Base-by-base conservation (phyloP, 768 basidiomycete genomes). In the Suillus plorans region DNA sequence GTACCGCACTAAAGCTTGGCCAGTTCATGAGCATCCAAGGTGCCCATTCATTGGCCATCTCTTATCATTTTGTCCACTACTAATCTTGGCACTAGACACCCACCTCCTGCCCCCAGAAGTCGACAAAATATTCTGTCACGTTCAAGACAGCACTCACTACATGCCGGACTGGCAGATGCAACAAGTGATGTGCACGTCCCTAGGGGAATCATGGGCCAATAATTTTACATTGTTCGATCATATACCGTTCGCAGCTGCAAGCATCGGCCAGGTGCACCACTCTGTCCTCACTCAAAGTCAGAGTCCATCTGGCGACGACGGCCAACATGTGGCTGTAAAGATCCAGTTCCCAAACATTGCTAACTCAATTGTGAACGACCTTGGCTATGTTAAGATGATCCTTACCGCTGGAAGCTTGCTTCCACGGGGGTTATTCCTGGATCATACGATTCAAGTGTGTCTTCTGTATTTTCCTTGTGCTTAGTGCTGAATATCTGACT, bases 81-180 rank as follows among this genome's bases (percentile, higher is more conserved):
- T 59, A 18, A 61, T 20, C 16, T 16, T 22, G 41, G 41, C 20
- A 28, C 10, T 56, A 98, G 97, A 99, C 75, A 92, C 94, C 0
- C 90, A 97, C 67, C 79, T 92, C 44, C 81, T 99, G 2, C 93
- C 96, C 0, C 85, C 91, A 0, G 94, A 97, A 68, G 77, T 98
- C 4, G 95, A 98, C 71, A 84, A 86, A 62, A 90, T 99, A 37
- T 89, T 99, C 69, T 86, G 94, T 60, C 82, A 90, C 36, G 96
- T 99, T 0, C 97, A 99, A 73, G 93, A 97, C 68, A 88, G 90
- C 69, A 97, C 97, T 1, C 94, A 99, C 76, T 98, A 98, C 74
- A 99, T 99, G 97, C 97, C 97, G 0, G 91, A 97, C 69, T 96
- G 92, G 91, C 97, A 99, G 74, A 91, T 98, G 89, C 92, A 96